Evolutionary conservation across 2,329 filamentous ascomycete genomes (phyloP), one percentile per base, ranked within the genome.

Genomic region (Aspergillus sp.): DNA sequence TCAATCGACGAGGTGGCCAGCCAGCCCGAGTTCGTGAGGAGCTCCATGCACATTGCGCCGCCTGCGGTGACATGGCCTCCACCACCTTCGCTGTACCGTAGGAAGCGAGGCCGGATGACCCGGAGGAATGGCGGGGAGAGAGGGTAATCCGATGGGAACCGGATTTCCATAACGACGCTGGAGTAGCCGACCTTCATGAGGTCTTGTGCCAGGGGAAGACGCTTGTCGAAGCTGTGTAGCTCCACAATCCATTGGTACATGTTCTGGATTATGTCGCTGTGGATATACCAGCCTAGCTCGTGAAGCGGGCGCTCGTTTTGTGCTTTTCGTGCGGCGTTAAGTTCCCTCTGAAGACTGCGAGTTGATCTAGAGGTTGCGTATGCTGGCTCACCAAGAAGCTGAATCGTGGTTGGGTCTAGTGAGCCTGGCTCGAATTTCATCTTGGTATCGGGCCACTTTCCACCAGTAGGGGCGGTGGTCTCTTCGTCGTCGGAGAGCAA

Each of bases 231-330:
- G 48, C 89, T 91, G 74, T 97, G 93, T 1, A 97, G 80, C 74
- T 97, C 91, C 6, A 96, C 88, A 61, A 96, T 92, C 93, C 93
- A 96, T 71, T 96, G 92, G 71, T 95, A 97, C 64, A 93, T 83
- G 70, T 93, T 96, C 23, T 80, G 84, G 43, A 93, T 80, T 54
- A 86, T 84, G 6, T 81, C 80, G 15, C 83, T 78, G 70, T 96
- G 85, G 59, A 96, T 88, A 71, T 92, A 92, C 92, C 93, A 97
- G 17, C 93, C 93, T 0, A 96, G 83, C 62, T 90, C 85, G 62
- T 89, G 83, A 1, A 86, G 73, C 0, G 87, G 84, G 1, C 83
- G 86, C 11, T 74, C 79, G 1, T 84, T 75, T 72, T 97, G 93
- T 1, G 88, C 76, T 61, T 85, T 85, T 38, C 91, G 78, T 0